Base-by-base conservation (phyloP, 1,139 yeast genomes). In the Lizanozyma gosingica region DNA sequence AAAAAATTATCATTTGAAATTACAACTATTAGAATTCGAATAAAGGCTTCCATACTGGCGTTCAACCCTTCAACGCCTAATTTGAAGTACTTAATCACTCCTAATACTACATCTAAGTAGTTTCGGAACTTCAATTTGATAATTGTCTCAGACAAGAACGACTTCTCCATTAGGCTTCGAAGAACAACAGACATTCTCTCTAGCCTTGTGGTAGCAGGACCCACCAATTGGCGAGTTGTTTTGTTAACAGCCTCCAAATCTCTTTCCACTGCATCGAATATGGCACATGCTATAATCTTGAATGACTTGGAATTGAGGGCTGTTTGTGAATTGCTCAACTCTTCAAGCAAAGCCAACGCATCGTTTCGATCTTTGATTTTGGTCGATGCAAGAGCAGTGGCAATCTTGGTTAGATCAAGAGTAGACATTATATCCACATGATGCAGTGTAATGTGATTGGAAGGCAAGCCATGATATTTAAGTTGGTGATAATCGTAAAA, bases 321-420 rank as follows among this genome's bases (percentile, higher is more conserved):
- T 38, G 53, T 50, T 34, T 53, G 59, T 18, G 51, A 57, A 34
- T 39, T 46, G 34, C 55, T 49, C 39, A 63, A 41, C 11, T 56
- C 55, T 35, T 71, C 73, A 17, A 80, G 55, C 17, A 57, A 57
- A 22, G 53, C 56, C 14, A 79, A 50, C 0, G 76, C 80, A 37
- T 72, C 77, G 49, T 65, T 75, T 35, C 84, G 56, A 15, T 77
- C 81, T 45, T 71, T 73, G 35, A 75, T 59, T 48, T 72, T 78
- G 4, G 68, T 45, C 1, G 84, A 78, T 18, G 56, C 54, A 36
- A 71, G 53, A 16, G 51, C 53, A 1, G 50, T 63, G 55, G 44
- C 39, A 34, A 45, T 41, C 32, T 37, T 39, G 27, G 45, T 37
- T 35, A 48, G 41, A 42, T 41, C 47, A 45, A 43, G 29, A 22